phyloP scores from a whole-genome alignment of 2,329 filamentous ascomycete species.

The Arthrobotrys sinensis region DNA sequence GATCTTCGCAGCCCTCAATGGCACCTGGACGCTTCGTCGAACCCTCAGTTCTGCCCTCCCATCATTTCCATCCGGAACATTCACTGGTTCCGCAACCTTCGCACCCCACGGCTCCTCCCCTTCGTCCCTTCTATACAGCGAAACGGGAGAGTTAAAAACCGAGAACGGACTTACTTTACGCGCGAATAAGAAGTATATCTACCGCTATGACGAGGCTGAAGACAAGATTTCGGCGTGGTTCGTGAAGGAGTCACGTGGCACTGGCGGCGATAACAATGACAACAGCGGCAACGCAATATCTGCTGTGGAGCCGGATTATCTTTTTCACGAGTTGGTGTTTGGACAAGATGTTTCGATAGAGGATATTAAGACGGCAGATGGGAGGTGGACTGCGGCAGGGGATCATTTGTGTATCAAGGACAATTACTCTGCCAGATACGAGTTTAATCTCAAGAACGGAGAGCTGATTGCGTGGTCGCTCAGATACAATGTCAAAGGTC shows the following conservation, averaged over 20 bases:
- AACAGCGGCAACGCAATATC: constrained; percentile 33
- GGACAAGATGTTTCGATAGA: background rate
- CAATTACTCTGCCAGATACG: constrained; percentile 45
- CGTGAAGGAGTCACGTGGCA: constrained; percentile 38
- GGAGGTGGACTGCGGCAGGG: constrained; percentile 22
- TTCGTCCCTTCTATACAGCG: constrained; percentile 30
- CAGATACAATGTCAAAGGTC: constrained; percentile 39
- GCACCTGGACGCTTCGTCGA: constrained; percentile 41
- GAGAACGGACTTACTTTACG: constrained; percentile 21
- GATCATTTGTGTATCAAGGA: constrained; percentile 53
- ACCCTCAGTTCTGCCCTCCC: constrained; percentile 35
- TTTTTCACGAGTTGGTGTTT: constrained; percentile 46
- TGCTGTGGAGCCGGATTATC: constrained; percentile 32
- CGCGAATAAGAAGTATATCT: constrained; percentile 54
- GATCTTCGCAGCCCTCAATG: constrained; percentile 34
- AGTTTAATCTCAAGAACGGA: constrained; percentile 12
- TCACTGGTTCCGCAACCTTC: constrained; percentile 45
- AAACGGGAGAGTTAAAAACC: constrained; percentile 46
- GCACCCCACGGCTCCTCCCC: background rate
- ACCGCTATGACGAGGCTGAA: constrained; percentile 27
- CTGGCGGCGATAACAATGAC: background rate
- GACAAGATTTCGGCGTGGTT: constrained; percentile 51
- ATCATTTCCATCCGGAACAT: constrained; percentile 45
- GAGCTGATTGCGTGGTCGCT: constrained; percentile 35
- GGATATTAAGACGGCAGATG: constrained; percentile 6